phyloP scores from a whole-genome alignment of 2,329 filamentous ascomycete genomes.

The Apiospora malaysiana region DNA sequence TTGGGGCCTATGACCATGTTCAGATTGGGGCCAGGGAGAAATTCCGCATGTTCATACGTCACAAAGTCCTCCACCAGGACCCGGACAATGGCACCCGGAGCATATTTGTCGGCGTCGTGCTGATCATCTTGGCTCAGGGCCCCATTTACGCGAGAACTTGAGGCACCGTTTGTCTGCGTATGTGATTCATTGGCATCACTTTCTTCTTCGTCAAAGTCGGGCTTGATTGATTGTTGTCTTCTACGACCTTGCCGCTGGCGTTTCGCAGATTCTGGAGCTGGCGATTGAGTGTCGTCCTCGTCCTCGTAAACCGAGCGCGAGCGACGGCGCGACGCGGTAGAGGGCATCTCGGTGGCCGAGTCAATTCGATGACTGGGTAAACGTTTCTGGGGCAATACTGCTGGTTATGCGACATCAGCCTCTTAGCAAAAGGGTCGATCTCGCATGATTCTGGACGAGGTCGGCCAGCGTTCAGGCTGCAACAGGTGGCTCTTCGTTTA shows the following conservation, averaged over 20 bases:
- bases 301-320: constrained; percentile 50
- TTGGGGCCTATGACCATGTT: constrained; percentile 99
- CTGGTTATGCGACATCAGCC: not conserved
- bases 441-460: not conserved
- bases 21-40: constrained; percentile 86
- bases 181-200: not conserved
- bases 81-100: constrained; percentile 86
- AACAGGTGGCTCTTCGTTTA: not conserved
- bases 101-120: constrained; percentile 46
- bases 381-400: not conserved
- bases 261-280: constrained; percentile 33
- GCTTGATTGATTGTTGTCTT: constrained; percentile 45
- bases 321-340: constrained; percentile 45
- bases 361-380: not conserved
- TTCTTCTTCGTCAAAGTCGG: constrained; percentile 27
- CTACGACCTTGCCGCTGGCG: constrained; percentile 30
- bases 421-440: not conserved
- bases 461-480: not conserved
- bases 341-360: constrained; percentile 34
- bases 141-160: constrained; percentile 22
- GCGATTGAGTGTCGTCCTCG: constrained; percentile 40
- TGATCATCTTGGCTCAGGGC: not conserved
- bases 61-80: constrained; percentile 90
- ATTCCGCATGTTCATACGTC: constrained; percentile 91
- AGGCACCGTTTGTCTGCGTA: constrained; percentile 24